phyloP scores from a whole-genome alignment of 305 asterid genomes.

The Fraxinus nigra region DNA sequence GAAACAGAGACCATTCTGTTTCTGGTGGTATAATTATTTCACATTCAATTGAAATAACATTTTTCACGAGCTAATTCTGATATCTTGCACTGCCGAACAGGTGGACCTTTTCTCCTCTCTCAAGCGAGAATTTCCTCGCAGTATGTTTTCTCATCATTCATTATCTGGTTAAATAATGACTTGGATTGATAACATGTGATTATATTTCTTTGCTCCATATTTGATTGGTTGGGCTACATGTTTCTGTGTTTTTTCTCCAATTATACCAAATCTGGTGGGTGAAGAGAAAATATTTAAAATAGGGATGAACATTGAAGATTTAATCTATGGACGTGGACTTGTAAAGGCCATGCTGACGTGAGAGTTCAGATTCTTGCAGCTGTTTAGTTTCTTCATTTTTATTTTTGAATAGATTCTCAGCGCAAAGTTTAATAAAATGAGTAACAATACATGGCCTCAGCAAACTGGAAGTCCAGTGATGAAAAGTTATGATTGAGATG shows the following conservation, averaged over 20 bases:
- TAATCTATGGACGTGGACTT: neutral
- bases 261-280: neutral
- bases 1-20: neutral
- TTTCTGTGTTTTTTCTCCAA: neutral
- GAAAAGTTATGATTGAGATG: neutral
- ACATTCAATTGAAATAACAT: neutral
- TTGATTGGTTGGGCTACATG: neutral
- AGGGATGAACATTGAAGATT: neutral
- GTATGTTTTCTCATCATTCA: constrained; percentile 46
- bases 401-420: neutral
- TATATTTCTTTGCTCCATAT: neutral
- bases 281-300: neutral
- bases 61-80: constrained; percentile 4
- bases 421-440: neutral
- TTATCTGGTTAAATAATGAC: neutral
- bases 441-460: neutral
- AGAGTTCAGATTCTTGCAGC: neutral
- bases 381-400: neutral
- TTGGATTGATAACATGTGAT: neutral
- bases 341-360: neutral
- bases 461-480: neutral
- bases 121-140: constrained; percentile 55
- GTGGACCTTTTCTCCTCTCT: constrained; percentile 90
- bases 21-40: neutral
- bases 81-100: constrained; percentile 38